A percentile compares a stretch with the other conserved stretches of the same genome.
Evolutionary conservation across 1,284 basidiomycete species (phyloP).

Genomic region (Bjerkandera adusta): DNA sequence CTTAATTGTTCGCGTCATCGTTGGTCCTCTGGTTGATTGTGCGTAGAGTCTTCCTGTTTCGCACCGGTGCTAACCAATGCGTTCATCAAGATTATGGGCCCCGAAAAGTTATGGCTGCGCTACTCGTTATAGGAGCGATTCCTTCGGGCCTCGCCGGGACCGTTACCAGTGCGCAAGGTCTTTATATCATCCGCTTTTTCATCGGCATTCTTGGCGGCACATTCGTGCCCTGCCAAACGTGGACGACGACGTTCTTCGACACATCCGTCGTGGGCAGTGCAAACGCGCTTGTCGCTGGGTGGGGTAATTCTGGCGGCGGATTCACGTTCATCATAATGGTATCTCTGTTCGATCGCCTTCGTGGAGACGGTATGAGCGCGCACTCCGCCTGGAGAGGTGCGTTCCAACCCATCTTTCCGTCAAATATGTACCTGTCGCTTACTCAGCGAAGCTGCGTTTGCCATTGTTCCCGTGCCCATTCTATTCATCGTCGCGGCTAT

Average conservation of each 20-base stretch:
- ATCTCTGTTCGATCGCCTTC: conserved; percentile 47
- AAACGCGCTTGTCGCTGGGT: conserved; percentile 51
- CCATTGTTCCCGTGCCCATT: conserved; percentile 56
- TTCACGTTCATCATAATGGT: conserved; percentile 63
- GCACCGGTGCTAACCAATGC: conserved; percentile 7
- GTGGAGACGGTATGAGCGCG: conserved; percentile 37
- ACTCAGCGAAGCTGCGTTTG: conserved; percentile 40
- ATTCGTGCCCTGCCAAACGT: conserved; percentile 57
- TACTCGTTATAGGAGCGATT: conserved; percentile 60
- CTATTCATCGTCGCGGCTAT: conserved; percentile 45
- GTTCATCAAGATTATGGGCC: conserved; percentile 44
- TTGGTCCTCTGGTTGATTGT: conserved; percentile 58
- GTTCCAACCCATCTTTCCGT: neutral
- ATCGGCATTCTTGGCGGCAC: conserved; percentile 57
- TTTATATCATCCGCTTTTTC: conserved; percentile 53
- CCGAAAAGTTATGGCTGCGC: conserved; percentile 56
- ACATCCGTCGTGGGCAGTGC: conserved; percentile 56
- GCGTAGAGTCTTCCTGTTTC: conserved; percentile 16
- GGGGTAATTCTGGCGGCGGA: conserved; percentile 52
- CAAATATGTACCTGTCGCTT: neutral
- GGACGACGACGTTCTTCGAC: conserved; percentile 63
- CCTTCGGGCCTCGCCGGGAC: conserved; percentile 64
- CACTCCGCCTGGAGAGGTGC: conserved; percentile 51
- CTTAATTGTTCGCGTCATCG: conserved; percentile 49
- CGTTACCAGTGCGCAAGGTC: conserved; percentile 38